Evolutionary conservation across 768 basidiomycete species (phyloP).

Genomic region (Collybia sordida): DNA sequence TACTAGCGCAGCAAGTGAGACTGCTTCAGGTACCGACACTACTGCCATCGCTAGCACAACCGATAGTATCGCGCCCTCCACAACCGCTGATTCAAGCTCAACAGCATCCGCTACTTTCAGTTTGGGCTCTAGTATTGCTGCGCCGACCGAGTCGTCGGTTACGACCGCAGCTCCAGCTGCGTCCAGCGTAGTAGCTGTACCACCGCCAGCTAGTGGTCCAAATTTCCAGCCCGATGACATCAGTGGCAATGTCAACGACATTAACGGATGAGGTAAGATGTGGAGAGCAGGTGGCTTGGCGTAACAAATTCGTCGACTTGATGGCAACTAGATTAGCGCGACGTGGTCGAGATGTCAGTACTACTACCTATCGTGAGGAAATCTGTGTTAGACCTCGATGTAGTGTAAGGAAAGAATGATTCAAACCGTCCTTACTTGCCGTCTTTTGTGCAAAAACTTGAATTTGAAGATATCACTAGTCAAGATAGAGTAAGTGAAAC

Average conservation of each 20-base stretch:
- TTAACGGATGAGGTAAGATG: constrained; percentile 15
- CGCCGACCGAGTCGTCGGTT: neutral
- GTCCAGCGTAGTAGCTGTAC: neutral
- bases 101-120: constrained; percentile 1
- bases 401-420: no score
- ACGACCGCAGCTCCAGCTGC: neutral
- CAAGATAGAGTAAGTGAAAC: no score
- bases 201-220: constrained; percentile 8
- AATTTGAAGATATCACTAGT: no score
- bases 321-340: no score
- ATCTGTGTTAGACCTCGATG: no score
- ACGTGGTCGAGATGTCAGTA: no score
- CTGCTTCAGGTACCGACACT: neutral
- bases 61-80: neutral
- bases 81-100: neutral
- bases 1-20: no score
- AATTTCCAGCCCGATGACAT: constrained; percentile 23
- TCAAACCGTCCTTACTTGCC: no score
- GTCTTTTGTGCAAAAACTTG: no score
- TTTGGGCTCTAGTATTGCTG: constrained; percentile 1
- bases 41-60: constrained; percentile 5
- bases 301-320: no score
- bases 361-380: no score
- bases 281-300: no score
- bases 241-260: constrained; percentile 29